Base-by-base conservation (phyloP, 1,139 yeast genomes). In the Schwanniomyces etchellsii region DNA sequence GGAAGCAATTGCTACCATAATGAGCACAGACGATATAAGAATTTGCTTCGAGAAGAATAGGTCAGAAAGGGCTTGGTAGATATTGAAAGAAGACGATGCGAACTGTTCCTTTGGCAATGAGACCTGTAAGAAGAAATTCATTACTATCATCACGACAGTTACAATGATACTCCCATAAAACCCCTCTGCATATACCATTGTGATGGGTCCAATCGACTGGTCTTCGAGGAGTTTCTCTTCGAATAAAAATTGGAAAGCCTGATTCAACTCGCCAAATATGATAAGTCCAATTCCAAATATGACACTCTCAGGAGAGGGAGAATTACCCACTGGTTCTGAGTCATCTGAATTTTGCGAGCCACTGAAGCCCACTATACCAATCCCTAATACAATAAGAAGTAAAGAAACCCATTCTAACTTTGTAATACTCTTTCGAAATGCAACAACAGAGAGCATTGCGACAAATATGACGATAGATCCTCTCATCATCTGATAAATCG, bases 401-500 rank as follows among this genome's bases (percentile, higher is more conserved):
- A 84, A 64, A 3, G 86, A 73, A 6, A 68, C 40, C 94, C 94
- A 83, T 48, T 83, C 91, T 27, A 77, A 54, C 37, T 71, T 66
- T 16, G 77, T 60, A 30, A 83, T 75, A 15, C 51, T 59, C 31
- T 75, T 67, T 33, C 71, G 65, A 42, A 84, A 66, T 44, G 81
- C 81, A 0, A 79, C 23, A 13, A 81, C 80, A 12, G 88, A 78
- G 46, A 82, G 69, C 13, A 78, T 53, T 2, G 89, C 95, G 20
- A 83, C 94, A 58, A 81, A 82, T 27, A 84, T 58, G 26, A 83
- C 86, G 29, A 83, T 61, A 0, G 89, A 73, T 4, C 95, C 94
- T 40, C 94, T 64, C 10, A 82, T 77, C 94, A 84, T 84, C 51
- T 84, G 95, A 53, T 81, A 84, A 28, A 83, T 70, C 2, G 89